Percentiles rank a stretch among this genome's conserved stretches.
Evolutionary conservation across 2,329 filamentous ascomycete genomes (phyloP).

Genomic region (Stemphylium lycopersici): DNA sequence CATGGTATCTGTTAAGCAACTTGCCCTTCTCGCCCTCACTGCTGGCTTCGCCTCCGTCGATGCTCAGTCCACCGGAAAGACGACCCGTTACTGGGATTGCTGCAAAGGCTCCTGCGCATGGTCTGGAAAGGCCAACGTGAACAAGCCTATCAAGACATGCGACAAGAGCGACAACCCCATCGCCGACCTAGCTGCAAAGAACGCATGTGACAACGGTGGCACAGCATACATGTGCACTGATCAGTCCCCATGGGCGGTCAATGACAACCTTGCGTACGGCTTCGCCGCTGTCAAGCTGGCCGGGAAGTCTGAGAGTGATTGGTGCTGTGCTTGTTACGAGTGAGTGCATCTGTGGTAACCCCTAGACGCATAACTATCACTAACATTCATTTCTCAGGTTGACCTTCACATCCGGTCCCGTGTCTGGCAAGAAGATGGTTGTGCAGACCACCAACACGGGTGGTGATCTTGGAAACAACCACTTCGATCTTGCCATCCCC

Average conservation of each 20-base stretch:
- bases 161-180: conserved; percentile 63
- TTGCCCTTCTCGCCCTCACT: conserved; percentile 35
- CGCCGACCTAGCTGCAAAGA: conserved; percentile 55
- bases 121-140: conserved; percentile 63
- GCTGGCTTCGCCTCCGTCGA: conserved; percentile 35
- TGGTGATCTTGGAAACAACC: conserved; percentile 44
- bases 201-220: conserved; percentile 63
- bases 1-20: conserved; percentile 38
- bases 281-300: conserved; percentile 67
- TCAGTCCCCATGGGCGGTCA: conserved; percentile 67
- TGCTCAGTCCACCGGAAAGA: conserved; percentile 39
- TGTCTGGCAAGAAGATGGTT: conserved; percentile 66
- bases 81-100: conserved; percentile 61
- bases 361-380: not conserved
- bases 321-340: conserved; percentile 72
- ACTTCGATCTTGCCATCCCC: conserved; percentile 49
- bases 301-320: conserved; percentile 60
- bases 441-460: conserved; percentile 70
- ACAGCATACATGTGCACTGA: conserved; percentile 64
- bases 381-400: conserved; percentile 42
- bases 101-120: conserved; percentile 72
- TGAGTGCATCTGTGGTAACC: conserved; percentile 19
- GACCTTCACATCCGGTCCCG: conserved; percentile 63
- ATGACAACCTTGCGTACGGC: conserved; percentile 65
- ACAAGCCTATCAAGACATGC: conserved; percentile 61